These are phyloP conservation scores for Starmera caribaea DNA, from an alignment of 805 yeast genomes.

Conservation along the genomic window DNA sequence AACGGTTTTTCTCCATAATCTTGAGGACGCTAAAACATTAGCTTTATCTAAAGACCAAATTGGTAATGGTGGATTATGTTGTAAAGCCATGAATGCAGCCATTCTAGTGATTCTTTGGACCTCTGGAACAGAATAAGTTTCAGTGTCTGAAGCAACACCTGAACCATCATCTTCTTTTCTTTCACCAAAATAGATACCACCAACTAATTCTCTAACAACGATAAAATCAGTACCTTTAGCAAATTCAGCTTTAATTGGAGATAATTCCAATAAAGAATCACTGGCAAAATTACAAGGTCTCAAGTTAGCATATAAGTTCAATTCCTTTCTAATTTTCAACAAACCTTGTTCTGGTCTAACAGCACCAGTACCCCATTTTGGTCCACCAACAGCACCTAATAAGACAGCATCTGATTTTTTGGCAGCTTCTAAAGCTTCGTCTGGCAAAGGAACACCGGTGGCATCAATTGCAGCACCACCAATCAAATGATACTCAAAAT, in stretches of 20 bases:
- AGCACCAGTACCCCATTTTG: conserved; percentile 96
- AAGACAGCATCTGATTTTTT: conserved; percentile 90
- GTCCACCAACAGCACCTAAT: conserved; percentile 98
- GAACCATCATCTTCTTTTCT: conserved; percentile 85
- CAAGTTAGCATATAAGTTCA: conserved; percentile 88
- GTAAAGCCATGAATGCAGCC: conserved; percentile 96
- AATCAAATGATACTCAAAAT: conserved; percentile 75
- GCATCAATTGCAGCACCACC: conserved; percentile 99
- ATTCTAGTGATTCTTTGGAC: conserved; percentile 93
- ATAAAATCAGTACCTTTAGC: conserved; percentile 88
- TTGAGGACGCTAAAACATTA: conserved; percentile 89
- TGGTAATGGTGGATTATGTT: conserved; percentile 88
- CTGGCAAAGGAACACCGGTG: conserved; percentile 86
- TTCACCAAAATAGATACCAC: conserved; percentile 97
- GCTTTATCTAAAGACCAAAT: conserved; percentile 97
- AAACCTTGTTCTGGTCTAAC: conserved; percentile 98
- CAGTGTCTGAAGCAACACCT: conserved; percentile 89
- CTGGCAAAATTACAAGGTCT: conserved; percentile 94
- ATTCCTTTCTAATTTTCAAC: conserved; percentile 86
- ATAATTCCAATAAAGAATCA: conserved; percentile 71
- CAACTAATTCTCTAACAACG: conserved; percentile 94
- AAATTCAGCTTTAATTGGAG: conserved; percentile 79
- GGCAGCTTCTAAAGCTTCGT: conserved; percentile 72
- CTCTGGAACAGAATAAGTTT: conserved; percentile 83
- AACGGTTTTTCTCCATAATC: conserved; percentile 94